Evolutionary conservation across 202 grass and related monocot genomes (phyloP), one percentile per base, ranked within the genome.

Genomic region (Sporobolus alterniflorus): DNA sequence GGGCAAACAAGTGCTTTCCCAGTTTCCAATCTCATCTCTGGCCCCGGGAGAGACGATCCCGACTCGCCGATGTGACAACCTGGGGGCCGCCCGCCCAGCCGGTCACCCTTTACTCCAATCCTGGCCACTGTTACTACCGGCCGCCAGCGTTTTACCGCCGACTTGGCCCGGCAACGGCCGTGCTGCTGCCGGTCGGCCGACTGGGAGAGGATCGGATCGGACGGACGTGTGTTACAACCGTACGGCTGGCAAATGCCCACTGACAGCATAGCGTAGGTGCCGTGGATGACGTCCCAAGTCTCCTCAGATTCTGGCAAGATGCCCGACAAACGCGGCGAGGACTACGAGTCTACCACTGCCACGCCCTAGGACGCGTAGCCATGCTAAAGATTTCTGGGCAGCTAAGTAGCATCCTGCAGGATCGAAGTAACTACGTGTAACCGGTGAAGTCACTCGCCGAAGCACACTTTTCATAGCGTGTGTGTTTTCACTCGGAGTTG

Each of bases 1-100:
- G 75, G 50, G 11, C 48, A 42, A 60, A 59, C 50, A 80, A 67
- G 71, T 65, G 77, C 71, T 65, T 71, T 76, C n/a, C 62, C 76
- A 14, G 54, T 85, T 81, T 64, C 82, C 64, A 12, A 60, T 85
- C 82, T 66, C 72, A 64, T 42, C 70, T 30, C 60, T 57, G 36
- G 36, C 36, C 8, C 11, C 55, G 22, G 50, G n/a, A n/a, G 26
- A 52, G 61, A 60, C 50, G 54, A 81, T 71, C 36, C 64, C 36
- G 47, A 77, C 48, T 63, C 71, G 79, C 34, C 49, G 52, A 89
- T 64, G 87, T 57, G 87, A 85, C 77, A 66, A 85, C 87, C 71
- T 81, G 30, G 55, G 31, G 63, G 42, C 5, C 14, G 55, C 25
- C 14, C 28, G 24, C 22, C 22, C 22, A 0, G 52, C 52, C 55